A percentile compares a stretch with the other conserved stretches of the same genome.
phyloP scores from a whole-genome alignment of 2,329 filamentous ascomycete species.

The Penicillium italicum region DNA sequence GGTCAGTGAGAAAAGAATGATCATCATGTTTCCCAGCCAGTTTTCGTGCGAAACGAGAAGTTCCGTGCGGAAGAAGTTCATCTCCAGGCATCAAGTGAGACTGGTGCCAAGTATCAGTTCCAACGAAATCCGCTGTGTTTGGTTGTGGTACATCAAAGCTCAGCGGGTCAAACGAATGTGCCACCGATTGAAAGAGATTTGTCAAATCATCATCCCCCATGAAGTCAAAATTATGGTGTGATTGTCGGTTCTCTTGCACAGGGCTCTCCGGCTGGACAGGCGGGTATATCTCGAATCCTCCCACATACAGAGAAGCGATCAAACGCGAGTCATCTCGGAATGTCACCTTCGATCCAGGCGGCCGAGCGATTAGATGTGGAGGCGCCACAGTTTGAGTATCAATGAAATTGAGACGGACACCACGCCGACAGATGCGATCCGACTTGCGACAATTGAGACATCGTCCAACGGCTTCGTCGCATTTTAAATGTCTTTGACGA shows the following conservation, averaged over 20 bases:
- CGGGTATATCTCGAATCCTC: slow-evolving; percentile 71
- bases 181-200: slow-evolving; percentile 51
- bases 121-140: slow-evolving; percentile 28
- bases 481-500: slow-evolving; percentile 84
- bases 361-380: slow-evolving; percentile 56
- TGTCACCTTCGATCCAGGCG: slow-evolving; percentile 65
- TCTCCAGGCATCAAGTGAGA: slow-evolving; percentile 21
- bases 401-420: slow-evolving; percentile 85
- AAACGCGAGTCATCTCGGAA: slow-evolving; percentile 87
- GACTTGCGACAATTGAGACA: slow-evolving; percentile 85
- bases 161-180: slow-evolving; percentile 48
- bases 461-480: slow-evolving; percentile 67
- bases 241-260: slow-evolving; percentile 19
- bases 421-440: slow-evolving; percentile 77
- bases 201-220: slow-evolving; percentile 36
- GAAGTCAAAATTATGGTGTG: slow-evolving; percentile 26
- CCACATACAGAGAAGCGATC: slow-evolving; percentile 86
- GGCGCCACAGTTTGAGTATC: slow-evolving; percentile 72
- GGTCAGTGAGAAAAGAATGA: slow-evolving; percentile 64
- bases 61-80: slow-evolving; percentile 27
- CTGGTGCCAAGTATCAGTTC: slow-evolving; percentile 26
- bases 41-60: slow-evolving; percentile 37
- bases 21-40: slow-evolving; percentile 43
- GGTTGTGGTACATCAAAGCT: slow-evolving; percentile 46
- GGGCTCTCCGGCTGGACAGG: slow-evolving; percentile 45